These are phyloP conservation scores for Stenocarpella maydis DNA, from an alignment of 2,329 filamentous ascomycete genomes.

Conservation along the genomic window DNA sequence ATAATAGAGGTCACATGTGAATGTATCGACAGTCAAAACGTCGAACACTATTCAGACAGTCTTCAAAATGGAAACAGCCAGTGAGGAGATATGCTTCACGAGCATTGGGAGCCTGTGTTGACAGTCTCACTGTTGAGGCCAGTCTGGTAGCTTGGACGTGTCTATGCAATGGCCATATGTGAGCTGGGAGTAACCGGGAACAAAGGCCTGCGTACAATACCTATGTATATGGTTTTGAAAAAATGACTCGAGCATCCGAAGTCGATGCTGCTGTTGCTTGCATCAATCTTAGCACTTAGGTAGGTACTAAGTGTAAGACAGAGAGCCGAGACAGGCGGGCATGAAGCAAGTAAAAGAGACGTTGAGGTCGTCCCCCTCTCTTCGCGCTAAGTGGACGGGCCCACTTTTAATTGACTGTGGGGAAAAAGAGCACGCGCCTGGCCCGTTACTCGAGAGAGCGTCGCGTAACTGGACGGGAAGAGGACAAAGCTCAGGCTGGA, in stretches of 20 bases:
- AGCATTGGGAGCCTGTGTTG: neutral
- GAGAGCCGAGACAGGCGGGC: slow-evolving; percentile 3
- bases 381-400: neutral
- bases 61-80: too few species aligned
- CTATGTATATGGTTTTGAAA: too few species aligned
- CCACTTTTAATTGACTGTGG: slow-evolving; percentile 32
- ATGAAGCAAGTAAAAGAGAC: slow-evolving; percentile 9
- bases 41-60: fast-evolving
- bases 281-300: too few species aligned
- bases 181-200: neutral
- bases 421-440: slow-evolving; percentile 21
- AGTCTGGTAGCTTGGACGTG: neutral
- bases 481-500: slow-evolving; percentile 10
- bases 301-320: too few species aligned
- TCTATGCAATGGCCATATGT: neutral
- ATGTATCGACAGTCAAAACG: fast-evolving
- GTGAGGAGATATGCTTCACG: neutral
- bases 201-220: too few species aligned
- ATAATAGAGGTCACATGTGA: neutral
- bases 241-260: neutral
- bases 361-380: slow-evolving; percentile 5
- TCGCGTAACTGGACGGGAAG: slow-evolving; percentile 25
- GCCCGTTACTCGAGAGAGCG: slow-evolving; percentile 16
- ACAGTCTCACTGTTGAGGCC: too few species aligned
- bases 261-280: too few species aligned